These are phyloP conservation scores for Ogataea parapolymorpha DNA, from an alignment of 805 yeast genomes.

Conservation along the genomic window DNA sequence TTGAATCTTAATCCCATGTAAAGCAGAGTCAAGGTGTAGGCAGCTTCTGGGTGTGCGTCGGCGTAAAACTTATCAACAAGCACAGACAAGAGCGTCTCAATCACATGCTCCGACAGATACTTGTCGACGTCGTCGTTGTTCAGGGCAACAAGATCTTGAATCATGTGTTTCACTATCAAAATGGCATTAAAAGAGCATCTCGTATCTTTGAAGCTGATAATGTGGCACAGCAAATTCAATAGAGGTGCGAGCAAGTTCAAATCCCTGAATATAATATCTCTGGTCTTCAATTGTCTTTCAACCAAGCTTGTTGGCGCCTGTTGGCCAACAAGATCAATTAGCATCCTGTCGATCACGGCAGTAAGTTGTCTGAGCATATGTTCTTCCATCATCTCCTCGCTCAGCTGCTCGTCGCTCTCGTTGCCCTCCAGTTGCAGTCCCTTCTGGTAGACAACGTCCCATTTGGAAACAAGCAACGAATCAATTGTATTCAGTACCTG, in stretches of 20 bases:
- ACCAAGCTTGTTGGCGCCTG: constrained; percentile 45
- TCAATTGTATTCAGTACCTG: constrained; percentile 71
- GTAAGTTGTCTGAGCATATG: constrained; percentile 90
- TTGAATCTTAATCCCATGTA: constrained; percentile 71
- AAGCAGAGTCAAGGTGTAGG: constrained; percentile 78
- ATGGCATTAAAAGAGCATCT: constrained; percentile 91
- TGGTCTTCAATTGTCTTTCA: constrained; percentile 61
- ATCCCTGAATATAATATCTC: constrained; percentile 62
- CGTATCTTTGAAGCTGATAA: constrained; percentile 81
- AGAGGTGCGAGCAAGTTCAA: constrained; percentile 73
- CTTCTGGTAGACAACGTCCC: constrained; percentile 65
- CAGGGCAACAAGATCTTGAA: constrained; percentile 63
- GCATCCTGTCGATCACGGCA: constrained; percentile 80
- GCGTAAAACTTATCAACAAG: constrained; percentile 71
- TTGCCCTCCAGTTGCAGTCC: constrained; percentile 54
- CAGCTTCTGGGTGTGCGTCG: constrained; percentile 89
- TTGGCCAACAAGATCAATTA: constrained; percentile 88
- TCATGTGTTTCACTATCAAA: constrained; percentile 68
- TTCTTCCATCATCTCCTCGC: constrained; percentile 99
- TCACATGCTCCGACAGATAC: constrained; percentile 59
- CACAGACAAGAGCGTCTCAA: constrained; percentile 65
- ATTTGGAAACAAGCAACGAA: constrained; percentile 63
- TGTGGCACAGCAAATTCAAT: constrained; percentile 67
- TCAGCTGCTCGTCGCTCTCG: constrained; percentile 71
- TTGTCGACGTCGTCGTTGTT: constrained; percentile 70